Evolutionary conservation across 148 eudicot genomes (phyloP), one percentile per base, ranked within the genome.

Genomic region (Chenopodium suecicum): DNA sequence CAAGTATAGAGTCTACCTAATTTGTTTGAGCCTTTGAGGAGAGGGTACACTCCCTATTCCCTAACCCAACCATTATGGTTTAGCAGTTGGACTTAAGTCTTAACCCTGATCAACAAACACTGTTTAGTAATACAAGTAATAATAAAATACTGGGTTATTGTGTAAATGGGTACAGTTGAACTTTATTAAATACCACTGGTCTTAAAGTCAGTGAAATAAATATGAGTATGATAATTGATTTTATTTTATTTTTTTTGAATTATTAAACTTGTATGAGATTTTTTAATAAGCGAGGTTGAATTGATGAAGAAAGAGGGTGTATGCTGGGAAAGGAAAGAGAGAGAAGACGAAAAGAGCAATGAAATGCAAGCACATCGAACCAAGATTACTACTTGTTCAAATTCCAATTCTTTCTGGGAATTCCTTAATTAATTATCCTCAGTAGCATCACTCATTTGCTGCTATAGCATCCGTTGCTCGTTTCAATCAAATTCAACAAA

Each of bases 361-460:
- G 70, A 80, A 80, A 72, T 80, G 82, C 77, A 72, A 62, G 82
- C 82, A 73, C 79, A 78, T 83, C 60, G 67, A 81, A 25, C 27
- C 54, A 4, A 10, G 44, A 41, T 41, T 41, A 41, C 37, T 16
- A 37, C 70, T 27, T 52, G 5, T 48, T 70, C 81, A 4, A 31
- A 6, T 71, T 79, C 23, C 76, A 52, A 70, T 79, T 79, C 54
- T 16, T 1, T 52, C 25, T n/a, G 70, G 70, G 58, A 52, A 70
- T 80, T 72, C 52, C 75, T 54, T 79, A 64, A 13, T 78, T 77
- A 19, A 78, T 9, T 78, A 78, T 67, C 50, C 27, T 67, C 73
- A 56, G 41, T 41, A 41, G 44, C 5, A 41, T 41, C 44, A 41
- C 44, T 41, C 64, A 25, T 44, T 65, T 77, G 4, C 46, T 29